Percentiles rank a stretch among this genome's conserved stretches.
These are phyloP conservation scores for Candida germanica DNA, from an alignment of 805 yeast genomes.

Conservation along the genomic window DNA sequence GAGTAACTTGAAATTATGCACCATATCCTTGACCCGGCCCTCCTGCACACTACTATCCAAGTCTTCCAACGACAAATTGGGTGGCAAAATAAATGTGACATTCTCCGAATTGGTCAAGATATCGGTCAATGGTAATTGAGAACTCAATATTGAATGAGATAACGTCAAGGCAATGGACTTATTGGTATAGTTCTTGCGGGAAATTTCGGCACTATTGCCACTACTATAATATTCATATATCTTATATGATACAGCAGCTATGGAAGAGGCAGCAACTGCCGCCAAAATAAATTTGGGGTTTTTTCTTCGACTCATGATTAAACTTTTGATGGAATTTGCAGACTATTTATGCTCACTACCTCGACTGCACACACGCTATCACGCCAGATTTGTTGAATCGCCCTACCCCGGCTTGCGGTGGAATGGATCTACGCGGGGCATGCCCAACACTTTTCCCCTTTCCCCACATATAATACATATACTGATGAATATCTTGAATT, in stretches of 20 bases:
- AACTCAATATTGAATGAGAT: slow-evolving; percentile 37
- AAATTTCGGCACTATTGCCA: background rate
- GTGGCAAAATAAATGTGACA: slow-evolving; percentile 43
- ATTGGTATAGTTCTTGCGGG: slow-evolving; percentile 18
- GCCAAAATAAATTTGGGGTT: slow-evolving; percentile 29
- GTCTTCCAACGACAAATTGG: slow-evolving; percentile 39
- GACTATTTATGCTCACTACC: slow-evolving; percentile 3
- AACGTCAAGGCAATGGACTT: slow-evolving; percentile 41
- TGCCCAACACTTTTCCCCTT: slow-evolving; percentile 3
- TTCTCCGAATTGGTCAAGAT: slow-evolving; percentile 36
- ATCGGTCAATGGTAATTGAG: slow-evolving; percentile 36
- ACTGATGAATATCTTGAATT: too few species aligned
- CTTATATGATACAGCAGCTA: slow-evolving; percentile 31
- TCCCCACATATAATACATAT: too few species aligned
- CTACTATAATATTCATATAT: slow-evolving; percentile 21
- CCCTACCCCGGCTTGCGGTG: background rate
- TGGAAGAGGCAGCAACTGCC: slow-evolving; percentile 35
- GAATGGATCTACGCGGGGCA: background rate
- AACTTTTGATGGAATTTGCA: background rate
- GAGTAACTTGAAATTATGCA: slow-evolving; percentile 36
- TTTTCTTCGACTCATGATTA: slow-evolving; percentile 13
- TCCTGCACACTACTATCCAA: slow-evolving; percentile 20
- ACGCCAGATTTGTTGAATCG: too few species aligned
- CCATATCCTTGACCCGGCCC: slow-evolving; percentile 15
- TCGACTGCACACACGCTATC: too few species aligned